Conservation (phyloP, 1,284 basidiomycete genomes). For the Moesziomyces sp. region DNA sequence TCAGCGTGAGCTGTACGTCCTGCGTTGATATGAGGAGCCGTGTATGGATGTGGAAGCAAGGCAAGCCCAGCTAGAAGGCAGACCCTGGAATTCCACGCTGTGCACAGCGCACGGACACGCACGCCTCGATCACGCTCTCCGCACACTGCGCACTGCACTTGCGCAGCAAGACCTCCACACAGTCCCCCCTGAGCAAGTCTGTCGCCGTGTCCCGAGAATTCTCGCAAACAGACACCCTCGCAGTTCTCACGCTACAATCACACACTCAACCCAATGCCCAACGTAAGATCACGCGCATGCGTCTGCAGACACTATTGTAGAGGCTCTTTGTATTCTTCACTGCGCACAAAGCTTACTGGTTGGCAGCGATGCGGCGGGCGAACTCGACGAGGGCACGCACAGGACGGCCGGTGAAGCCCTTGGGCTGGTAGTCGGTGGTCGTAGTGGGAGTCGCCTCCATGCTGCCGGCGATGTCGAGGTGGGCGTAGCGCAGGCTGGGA, state of each 20-base stretch:
- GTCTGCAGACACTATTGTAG: too few species aligned
- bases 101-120: slow-evolving; percentile 26
- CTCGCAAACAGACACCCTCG: neutral
- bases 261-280: neutral
- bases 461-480: slow-evolving; percentile 80
- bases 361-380: slow-evolving; percentile 60
- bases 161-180: slow-evolving; percentile 25
- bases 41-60: slow-evolving; percentile 3
- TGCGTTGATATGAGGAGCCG: neutral
- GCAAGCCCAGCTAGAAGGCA: neutral
- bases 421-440: slow-evolving; percentile 77
- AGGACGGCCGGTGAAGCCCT: slow-evolving; percentile 82
- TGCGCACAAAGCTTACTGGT: slow-evolving; percentile 2
- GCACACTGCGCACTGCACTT: too few species aligned
- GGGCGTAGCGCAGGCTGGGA: slow-evolving; percentile 56
- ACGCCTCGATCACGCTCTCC: slow-evolving; percentile 32
- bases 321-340: too few species aligned
- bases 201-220: slow-evolving; percentile 16
- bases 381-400: slow-evolving; percentile 73
- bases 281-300: too few species aligned
- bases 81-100: slow-evolving; percentile 2
- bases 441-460: slow-evolving; percentile 71
- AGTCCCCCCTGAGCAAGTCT: too few species aligned
- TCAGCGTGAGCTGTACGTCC: too few species aligned
- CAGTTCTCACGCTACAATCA: neutral